These are phyloP conservation scores for Boletus rubropictus DNA, from an alignment of 768 basidiomycete species.

Conservation along the genomic window DNA sequence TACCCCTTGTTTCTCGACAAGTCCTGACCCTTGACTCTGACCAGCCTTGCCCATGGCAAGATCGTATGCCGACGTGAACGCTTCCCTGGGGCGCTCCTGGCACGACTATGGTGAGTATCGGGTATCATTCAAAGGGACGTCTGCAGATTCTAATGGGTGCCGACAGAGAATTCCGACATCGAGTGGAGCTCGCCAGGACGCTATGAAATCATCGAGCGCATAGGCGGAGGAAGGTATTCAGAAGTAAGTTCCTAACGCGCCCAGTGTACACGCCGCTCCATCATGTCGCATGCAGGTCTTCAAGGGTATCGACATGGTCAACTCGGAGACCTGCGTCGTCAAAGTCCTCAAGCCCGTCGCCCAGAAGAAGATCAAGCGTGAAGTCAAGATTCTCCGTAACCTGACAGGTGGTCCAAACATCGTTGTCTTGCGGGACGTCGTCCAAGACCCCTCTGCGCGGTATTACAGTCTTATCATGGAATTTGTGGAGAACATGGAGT, in stretches of 20 bases:
- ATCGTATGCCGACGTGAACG: conserved; percentile 54
- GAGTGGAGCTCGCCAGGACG: conserved; percentile 64
- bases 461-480: conserved; percentile 66
- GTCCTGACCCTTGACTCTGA: conserved; percentile 15
- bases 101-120: conserved; percentile 51
- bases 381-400: conserved; percentile 69
- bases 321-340: conserved; percentile 52
- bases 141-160: conserved; percentile 1
- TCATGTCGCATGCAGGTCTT: conserved; percentile 40
- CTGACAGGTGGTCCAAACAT: conserved; percentile 68
- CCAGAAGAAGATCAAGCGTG: conserved; percentile 63
- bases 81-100: conserved; percentile 52
- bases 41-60: conserved; percentile 36
- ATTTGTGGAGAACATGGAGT: conserved; percentile 63
- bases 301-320: conserved; percentile 52
- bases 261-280: not conserved
- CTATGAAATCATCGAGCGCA: conserved; percentile 58
- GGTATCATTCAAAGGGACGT: not conserved
- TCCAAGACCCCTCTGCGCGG: conserved; percentile 55
- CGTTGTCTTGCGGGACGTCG: conserved; percentile 60
- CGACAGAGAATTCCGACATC: conserved; percentile 49
- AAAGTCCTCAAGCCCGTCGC: conserved; percentile 72
- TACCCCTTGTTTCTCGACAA: conserved; percentile 14
- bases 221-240: conserved; percentile 63
- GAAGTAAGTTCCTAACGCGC: conserved; percentile 36